These are phyloP conservation scores for Hyphodiscus sp. DNA, from an alignment of 2,329 filamentous ascomycete genomes.

Conservation along the genomic window DNA sequence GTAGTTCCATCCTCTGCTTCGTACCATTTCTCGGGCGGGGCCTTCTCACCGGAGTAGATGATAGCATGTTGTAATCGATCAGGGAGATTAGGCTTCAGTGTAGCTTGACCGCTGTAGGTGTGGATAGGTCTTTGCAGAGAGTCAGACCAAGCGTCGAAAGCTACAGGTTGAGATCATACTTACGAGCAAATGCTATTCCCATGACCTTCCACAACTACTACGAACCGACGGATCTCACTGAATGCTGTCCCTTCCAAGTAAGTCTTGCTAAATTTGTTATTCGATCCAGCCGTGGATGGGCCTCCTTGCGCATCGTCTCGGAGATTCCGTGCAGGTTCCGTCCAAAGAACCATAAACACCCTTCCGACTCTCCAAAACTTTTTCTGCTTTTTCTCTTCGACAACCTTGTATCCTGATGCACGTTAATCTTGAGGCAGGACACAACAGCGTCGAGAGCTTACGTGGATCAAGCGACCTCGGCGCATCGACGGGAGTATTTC, in stretches of 20 bases:
- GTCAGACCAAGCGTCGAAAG: background rate
- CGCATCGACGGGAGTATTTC: no score
- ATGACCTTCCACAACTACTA: conserved; percentile 15
- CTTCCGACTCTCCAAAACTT: conserved; percentile 18
- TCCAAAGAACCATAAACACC: conserved; percentile 25
- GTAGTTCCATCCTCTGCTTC: background rate
- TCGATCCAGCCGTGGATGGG: conserved; percentile 2
- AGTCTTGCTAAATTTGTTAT: conserved; percentile 8
- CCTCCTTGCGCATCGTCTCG: background rate
- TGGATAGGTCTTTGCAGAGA: conserved; percentile 13
- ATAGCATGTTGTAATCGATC: background rate
- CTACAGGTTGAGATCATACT: background rate
- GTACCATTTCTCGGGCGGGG: conserved; percentile 6
- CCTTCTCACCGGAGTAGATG: background rate
- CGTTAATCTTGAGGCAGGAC: no score
- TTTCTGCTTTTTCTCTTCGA: conserved; percentile 8
- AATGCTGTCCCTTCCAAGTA: conserved; percentile 12
- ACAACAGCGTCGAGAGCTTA: no score
- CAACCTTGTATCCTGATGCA: conserved; percentile 11
- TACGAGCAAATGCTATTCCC: conserved; percentile 21
- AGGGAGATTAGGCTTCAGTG: conserved; percentile 17
- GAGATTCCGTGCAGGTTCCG: conserved; percentile 14
- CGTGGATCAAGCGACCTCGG: no score
- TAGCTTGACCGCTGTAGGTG: conserved; percentile 20
- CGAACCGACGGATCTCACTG: conserved; percentile 22